Evolutionary conservation across 352 stramenopile genomes (phyloP).

Genomic region (Pythium aristosporum): DNA sequence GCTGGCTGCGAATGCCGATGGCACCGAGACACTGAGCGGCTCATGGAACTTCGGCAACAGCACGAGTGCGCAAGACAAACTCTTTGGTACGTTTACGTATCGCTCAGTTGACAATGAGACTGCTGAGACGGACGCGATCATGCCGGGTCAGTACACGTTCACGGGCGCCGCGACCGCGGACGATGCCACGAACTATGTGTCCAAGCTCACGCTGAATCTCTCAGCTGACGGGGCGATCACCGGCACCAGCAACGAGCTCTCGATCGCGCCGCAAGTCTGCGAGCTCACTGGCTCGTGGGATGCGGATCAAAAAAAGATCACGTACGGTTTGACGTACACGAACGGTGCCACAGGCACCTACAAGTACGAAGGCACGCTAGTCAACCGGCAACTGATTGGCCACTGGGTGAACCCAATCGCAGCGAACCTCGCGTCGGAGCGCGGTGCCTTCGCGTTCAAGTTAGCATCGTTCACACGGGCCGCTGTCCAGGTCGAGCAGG

Average conservation of each 20-base stretch:
- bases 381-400: background rate
- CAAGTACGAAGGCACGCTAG: constrained; percentile 8
- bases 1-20: background rate
- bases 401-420: constrained; percentile 3
- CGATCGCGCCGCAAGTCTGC: constrained; percentile 19
- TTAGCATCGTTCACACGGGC: background rate
- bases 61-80: background rate
- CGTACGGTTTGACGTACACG: constrained; percentile 5
- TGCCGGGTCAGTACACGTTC: constrained; percentile 3
- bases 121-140: background rate
- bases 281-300: constrained; percentile 8
- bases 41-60: background rate
- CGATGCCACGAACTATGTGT: constrained; percentile 5
- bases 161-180: constrained; percentile 10
- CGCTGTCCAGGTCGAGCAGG: too few relatives aligned
- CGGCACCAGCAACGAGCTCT: constrained; percentile 7
- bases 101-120: background rate
- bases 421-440: background rate
- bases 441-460: constrained; percentile 4
- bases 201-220: constrained; percentile 3
- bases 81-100: constrained; percentile 2
- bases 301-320: background rate
- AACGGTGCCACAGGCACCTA: constrained; percentile 6
- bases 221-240: background rate
- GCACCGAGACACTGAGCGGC: constrained; percentile 1